Evolutionary conservation across 306 rosid genomes (phyloP).

Genomic region (Ceratonia siliqua): DNA sequence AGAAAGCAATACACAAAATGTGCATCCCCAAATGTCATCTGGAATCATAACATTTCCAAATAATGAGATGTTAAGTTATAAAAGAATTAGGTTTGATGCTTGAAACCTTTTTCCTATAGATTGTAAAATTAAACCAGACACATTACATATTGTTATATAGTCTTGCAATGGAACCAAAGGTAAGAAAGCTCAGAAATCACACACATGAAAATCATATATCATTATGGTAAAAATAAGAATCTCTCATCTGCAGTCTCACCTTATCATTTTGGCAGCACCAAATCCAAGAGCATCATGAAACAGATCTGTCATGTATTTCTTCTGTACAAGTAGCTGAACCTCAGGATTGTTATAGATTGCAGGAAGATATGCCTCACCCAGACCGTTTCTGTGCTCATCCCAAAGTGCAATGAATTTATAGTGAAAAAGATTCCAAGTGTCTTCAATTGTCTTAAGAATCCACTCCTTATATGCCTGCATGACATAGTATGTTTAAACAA

Average conservation of each 20-base stretch:
- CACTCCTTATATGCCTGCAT: constrained; percentile 77
- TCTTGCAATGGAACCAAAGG: not conserved
- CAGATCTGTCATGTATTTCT: constrained; percentile 60
- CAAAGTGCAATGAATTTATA: constrained; percentile 67
- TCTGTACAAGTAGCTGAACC: constrained; percentile 62
- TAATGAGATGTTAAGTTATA: not conserved
- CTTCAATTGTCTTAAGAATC: constrained; percentile 80
- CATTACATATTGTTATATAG: not conserved
- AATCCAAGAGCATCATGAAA: constrained; percentile 86
- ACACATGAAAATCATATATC: not conserved
- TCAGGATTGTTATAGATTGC: constrained; percentile 67
- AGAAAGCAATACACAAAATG: not conserved
- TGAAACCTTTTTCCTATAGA: not conserved
- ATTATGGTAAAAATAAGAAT: not conserved
- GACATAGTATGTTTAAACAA: constrained; percentile 14
- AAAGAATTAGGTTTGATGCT: not conserved
- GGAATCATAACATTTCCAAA: not conserved
- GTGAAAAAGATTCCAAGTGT: constrained; percentile 77
- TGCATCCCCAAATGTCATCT: not conserved
- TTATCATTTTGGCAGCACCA: constrained; percentile 93
- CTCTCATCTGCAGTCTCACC: constrained; percentile 42
- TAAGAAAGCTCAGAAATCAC: not conserved
- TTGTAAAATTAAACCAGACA: not conserved
- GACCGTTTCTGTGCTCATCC: constrained; percentile 71
- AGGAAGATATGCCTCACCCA: constrained; percentile 89